A percentile compares a stretch with the other conserved stretches of the same genome.
Evolutionary conservation across 805 yeast genomes (phyloP).

Genomic region (Hanseniaspora nectarophila): DNA sequence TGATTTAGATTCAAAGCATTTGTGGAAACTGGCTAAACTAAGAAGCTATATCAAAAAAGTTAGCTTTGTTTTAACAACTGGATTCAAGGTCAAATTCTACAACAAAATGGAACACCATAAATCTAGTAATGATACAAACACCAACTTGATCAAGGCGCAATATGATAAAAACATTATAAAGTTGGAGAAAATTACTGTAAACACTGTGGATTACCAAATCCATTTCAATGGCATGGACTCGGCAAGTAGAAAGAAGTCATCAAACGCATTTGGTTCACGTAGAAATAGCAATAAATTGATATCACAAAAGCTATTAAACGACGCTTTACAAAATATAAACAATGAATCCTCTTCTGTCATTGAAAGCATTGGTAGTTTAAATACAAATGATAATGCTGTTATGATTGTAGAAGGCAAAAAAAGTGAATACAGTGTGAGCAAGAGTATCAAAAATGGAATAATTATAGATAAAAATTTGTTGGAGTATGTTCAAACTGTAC

Average conservation of each 20-base stretch:
- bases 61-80: not conserved
- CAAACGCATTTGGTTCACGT: not conserved
- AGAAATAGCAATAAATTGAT: slow-evolving; percentile 3
- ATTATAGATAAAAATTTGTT: not conserved
- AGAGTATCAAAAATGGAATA: not conserved
- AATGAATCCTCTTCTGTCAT: not conserved
- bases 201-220: not conserved
- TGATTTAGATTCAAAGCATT: not conserved
- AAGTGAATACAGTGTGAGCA: not conserved
- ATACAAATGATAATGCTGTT: no score
- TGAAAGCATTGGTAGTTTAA: not conserved
- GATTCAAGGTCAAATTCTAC: not conserved
- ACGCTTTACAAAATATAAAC: slow-evolving; percentile 5
- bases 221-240: not conserved
- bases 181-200: not conserved
- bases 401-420: not conserved
- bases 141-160: not conserved
- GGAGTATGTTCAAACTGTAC: not conserved
- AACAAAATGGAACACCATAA: not conserved
- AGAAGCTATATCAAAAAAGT: slow-evolving; percentile 4
- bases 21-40: slow-evolving; percentile 12
- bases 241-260: not conserved
- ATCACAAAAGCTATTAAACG: slow-evolving; percentile 6
- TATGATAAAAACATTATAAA: not conserved
- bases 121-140: no score